Percentiles rank a stretch among this genome's conserved stretches.
Evolutionary conservation across 2,329 filamentous ascomycete species (phyloP).

Genomic region (Keithomyces neogunnii): DNA sequence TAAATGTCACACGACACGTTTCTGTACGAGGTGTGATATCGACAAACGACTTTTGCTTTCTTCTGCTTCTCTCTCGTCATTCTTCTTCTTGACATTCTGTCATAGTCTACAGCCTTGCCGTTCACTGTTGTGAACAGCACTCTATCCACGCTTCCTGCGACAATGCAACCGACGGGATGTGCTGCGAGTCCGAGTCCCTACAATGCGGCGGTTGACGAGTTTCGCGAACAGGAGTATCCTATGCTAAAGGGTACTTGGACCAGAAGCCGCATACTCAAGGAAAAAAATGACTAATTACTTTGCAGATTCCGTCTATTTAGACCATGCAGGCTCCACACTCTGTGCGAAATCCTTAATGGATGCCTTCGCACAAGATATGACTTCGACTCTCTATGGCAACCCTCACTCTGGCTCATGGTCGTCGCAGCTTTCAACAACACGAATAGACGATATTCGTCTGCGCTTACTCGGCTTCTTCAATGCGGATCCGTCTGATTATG

Average conservation of each 20-base stretch:
- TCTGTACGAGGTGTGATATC: too few species aligned
- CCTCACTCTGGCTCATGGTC: constrained; percentile 81
- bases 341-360: constrained; percentile 76
- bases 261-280: constrained; percentile 2
- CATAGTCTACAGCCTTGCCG: not conserved
- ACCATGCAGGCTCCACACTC: constrained; percentile 89
- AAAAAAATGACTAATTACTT: not conserved
- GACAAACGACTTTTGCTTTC: not conserved
- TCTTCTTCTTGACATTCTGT: not conserved
- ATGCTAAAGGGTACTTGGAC: constrained; percentile 52
- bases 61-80: not conserved
- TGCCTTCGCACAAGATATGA: constrained; percentile 70
- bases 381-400: constrained; percentile 74
- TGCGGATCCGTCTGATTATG: constrained; percentile 72
- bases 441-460: constrained; percentile 69
- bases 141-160: too few species aligned
- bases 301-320: constrained; percentile 69
- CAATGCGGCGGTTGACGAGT: constrained; percentile 47
- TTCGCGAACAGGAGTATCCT: constrained; percentile 56
- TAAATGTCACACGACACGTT: not conserved
- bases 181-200: constrained; percentile 29
- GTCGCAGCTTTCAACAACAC: constrained; percentile 66
- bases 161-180: not conserved
- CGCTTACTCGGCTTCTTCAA: constrained; percentile 68
- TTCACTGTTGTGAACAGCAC: not conserved